These are phyloP conservation scores for Lentinula aciculospora DNA, from an alignment of 768 basidiomycete genomes.

Conservation along the genomic window DNA sequence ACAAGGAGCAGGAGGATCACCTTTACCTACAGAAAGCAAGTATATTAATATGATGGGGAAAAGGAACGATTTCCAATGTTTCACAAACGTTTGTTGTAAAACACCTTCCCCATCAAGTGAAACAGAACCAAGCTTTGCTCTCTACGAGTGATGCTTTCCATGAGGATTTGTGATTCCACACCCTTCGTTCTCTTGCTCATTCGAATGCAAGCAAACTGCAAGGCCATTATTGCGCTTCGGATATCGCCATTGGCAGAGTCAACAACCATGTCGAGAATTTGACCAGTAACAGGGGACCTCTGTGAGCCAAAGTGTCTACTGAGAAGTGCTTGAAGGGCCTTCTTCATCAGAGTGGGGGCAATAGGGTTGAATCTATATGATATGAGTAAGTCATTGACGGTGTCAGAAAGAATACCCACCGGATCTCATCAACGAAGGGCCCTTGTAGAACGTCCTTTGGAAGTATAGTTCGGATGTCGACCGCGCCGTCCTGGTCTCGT, in stretches of 20 bases:
- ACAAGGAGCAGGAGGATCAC: conserved; percentile 55
- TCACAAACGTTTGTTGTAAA: conserved; percentile 89
- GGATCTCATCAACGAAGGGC: conserved; percentile 74
- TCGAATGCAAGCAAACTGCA: conserved; percentile 76
- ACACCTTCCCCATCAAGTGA: conserved; percentile 86
- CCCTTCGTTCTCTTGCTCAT: conserved; percentile 28
- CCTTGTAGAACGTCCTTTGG: conserved; percentile 64
- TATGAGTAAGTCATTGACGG: not conserved
- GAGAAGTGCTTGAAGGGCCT: conserved; percentile 64
- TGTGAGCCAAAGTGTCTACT: conserved; percentile 35
- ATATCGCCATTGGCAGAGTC: conserved; percentile 87
- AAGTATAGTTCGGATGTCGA: conserved; percentile 68
- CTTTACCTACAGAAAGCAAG: conserved; percentile 51
- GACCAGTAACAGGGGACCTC: conserved; percentile 23
- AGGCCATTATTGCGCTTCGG: conserved; percentile 85
- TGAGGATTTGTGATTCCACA: conserved; percentile 21
- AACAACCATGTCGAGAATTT: conserved; percentile 70
- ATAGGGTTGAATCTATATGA: conserved; percentile 81
- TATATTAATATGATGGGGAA: not conserved
- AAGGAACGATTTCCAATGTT: not conserved
- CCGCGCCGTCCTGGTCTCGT: conserved; percentile 37
- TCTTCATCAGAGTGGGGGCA: conserved; percentile 77
- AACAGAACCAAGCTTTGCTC: conserved; percentile 88
- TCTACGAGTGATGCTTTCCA: conserved; percentile 74
- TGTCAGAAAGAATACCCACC: conserved; percentile 35